Evolutionary conservation across 1,284 basidiomycete species (phyloP), one percentile per base, ranked within the genome.

Genomic region (Ustanciosporium gigantosporum): DNA sequence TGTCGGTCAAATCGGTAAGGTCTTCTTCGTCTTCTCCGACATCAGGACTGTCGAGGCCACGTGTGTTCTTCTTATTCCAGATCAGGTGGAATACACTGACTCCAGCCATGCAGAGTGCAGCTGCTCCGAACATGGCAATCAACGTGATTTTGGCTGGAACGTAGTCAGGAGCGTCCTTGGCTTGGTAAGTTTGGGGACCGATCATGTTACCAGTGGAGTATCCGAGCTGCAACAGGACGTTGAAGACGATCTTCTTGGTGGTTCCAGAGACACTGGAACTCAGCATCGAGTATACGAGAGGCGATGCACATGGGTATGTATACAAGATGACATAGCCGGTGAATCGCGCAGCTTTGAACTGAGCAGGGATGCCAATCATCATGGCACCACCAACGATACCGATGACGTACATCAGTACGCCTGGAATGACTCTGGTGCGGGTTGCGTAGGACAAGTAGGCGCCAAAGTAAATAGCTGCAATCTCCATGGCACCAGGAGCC

Each of bases 1-100:
- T 67, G 50, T 78, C 76, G 2, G 76, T 75, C 44, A 64, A 48
- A 43, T 78, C 76, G 14, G 68, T 59, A 25, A 78, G 68, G 38
- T 74, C 76, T 15, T 56, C 46, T 24, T 31, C 23, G 34, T 48
- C 46, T 3, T 62, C 52, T 4, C 49, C 49, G n/a, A 25, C 32
- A 11, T 35, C 25, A 11, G 36, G 7, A 25, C 19, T 22, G 15
- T 46, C 45, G n/a, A 20, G 17, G 5, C 41, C 21, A n/a, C n/a
- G n/a, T 2, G 41, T 46, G 25, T 49, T 40, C 29, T 41, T 11
- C 49, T 52, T 59, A 59, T 78, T 78, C 73, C 70, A 74, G 24
- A 51, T 2, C 15, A 31, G 58, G 36, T 77, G 75, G 6, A 65
- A 42, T 4, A 34, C 16, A 15, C 65, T 47, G 34, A 74, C 52